Evolutionary conservation across 169 alveolate species (phyloP).

Genomic region (Ichthyophthirius multifiliis): DNA sequence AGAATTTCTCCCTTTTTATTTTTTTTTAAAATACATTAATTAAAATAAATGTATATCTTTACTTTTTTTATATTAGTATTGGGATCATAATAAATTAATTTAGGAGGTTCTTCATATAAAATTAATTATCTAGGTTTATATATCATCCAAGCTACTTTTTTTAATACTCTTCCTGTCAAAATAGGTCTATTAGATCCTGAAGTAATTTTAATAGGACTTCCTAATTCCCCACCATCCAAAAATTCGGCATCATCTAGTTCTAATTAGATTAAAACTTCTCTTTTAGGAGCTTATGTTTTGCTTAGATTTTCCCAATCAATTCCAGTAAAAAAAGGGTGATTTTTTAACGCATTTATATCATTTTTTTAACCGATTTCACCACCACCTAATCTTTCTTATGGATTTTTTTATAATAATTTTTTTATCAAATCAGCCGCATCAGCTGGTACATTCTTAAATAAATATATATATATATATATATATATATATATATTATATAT

Average conservation of each 20-base stretch:
- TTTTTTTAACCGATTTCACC: constrained; percentile 28
- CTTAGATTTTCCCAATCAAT: constrained; percentile 31
- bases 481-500: too few species aligned
- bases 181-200: not conserved
- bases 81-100: constrained; percentile 29
- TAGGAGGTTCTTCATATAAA: constrained; percentile 22
- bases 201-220: not conserved
- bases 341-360: constrained; percentile 36
- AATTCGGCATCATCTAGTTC: constrained; percentile 8
- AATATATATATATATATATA: not conserved
- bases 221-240: not conserved
- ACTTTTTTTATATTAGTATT: constrained; percentile 25
- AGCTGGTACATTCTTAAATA: constrained; percentile 24
- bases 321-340: constrained; percentile 59
- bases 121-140: constrained; percentile 30
- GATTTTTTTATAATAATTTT: constrained; percentile 48
- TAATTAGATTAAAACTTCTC: not conserved
- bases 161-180: constrained; percentile 19
- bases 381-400: constrained; percentile 61
- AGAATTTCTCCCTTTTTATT: constrained; percentile 34
- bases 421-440: constrained; percentile 49
- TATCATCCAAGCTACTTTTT: constrained; percentile 22
- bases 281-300: constrained; percentile 25
- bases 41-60: not conserved
- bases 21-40: not conserved